Base-by-base conservation (phyloP, 345 rosid species). In the Clausena lansium region DNA sequence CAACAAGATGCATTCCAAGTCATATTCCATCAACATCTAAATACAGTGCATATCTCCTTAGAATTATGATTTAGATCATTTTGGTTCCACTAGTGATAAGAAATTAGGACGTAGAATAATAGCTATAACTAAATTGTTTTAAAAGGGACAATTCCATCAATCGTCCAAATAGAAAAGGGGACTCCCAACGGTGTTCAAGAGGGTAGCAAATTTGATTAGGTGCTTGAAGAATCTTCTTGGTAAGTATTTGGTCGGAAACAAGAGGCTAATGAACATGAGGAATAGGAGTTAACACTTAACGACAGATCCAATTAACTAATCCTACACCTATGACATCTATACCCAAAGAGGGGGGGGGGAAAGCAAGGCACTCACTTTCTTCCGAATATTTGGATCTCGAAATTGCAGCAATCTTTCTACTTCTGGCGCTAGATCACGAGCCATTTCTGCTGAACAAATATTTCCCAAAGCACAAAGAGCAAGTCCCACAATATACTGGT, bases 381-480 rank as follows among this genome's bases (percentile, higher is more conserved):
- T 97, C 78, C 99, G 91, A 76, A 94, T 87, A 83, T 97, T 97
- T 74, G 99, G 99, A 85, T 97, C 99, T 85, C 99, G 94, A 89
- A 94, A 94, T 84, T 89, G 97, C 81, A 97, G 87, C 82, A 97
- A 84, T 88, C 94, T 88, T 85, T 97, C 99, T 57, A 97, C 99
- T 88, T 97, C 98, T 38, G 98, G 96, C 6, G 98, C 99, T 83
- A 97, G 97, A 91, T 94, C 99, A 81, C 98, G 96, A n/a, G 99
- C 98, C 98, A 97, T 97, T 84, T 97, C 98, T 32, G 98, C 98
- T 11, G 98, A 97, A 76, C 98, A 94, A 74, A 94, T 97, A 76
- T 97, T 97, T 77, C 99, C 99, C 85, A 97, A 87, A 85, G 99
- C 99, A 93, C 99, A 97, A 81, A 97, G 97, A 32, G 99, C 98